These are phyloP conservation scores for Dichotomopilus funicola DNA, from an alignment of 2,329 filamentous ascomycete species.

Conservation along the genomic window DNA sequence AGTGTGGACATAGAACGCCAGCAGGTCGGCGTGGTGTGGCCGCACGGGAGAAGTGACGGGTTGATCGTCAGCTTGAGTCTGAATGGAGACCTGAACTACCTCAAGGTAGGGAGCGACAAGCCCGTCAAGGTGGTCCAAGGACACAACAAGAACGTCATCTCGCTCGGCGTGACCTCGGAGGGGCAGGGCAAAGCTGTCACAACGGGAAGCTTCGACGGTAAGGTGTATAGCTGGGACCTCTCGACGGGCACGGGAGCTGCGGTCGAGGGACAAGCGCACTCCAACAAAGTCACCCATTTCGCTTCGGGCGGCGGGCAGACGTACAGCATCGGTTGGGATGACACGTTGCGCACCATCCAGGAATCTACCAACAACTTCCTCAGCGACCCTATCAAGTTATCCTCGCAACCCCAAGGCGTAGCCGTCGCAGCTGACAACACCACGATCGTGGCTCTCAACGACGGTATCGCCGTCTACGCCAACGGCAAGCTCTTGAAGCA, in stretches of 20 bases:
- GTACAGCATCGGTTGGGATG: slow-evolving; percentile 93
- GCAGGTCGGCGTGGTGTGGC: slow-evolving; percentile 92
- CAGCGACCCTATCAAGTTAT: slow-evolving; percentile 59
- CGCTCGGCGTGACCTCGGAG: slow-evolving; percentile 54
- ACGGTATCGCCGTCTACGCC: slow-evolving; percentile 48
- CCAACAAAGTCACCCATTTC: slow-evolving; percentile 79
- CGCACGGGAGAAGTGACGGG: slow-evolving; percentile 72
- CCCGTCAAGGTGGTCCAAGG: slow-evolving; percentile 72
- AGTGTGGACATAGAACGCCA: slow-evolving; percentile 69
- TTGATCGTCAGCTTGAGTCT: slow-evolving; percentile 86
- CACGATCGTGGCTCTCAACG: slow-evolving; percentile 52
- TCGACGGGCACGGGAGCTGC: slow-evolving; percentile 59
- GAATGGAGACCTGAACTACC: slow-evolving; percentile 83
- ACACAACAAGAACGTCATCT: slow-evolving; percentile 86
- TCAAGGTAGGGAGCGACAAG: slow-evolving; percentile 62
- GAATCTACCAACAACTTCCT: slow-evolving; percentile 68
- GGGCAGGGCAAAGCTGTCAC: slow-evolving; percentile 61
- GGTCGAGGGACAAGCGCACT: slow-evolving; percentile 75
- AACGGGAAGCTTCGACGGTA: slow-evolving; percentile 89
- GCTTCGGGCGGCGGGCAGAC: slow-evolving; percentile 55
- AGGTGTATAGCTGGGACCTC: slow-evolving; percentile 78
- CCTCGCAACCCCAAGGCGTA: slow-evolving; percentile 74
- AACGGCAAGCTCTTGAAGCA: slow-evolving; percentile 55
- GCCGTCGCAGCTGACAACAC: slow-evolving; percentile 46
- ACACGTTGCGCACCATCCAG: slow-evolving; percentile 75